Base-by-base conservation (phyloP, 371 early-diverging fungal species). In the Ordospora colligata region DNA sequence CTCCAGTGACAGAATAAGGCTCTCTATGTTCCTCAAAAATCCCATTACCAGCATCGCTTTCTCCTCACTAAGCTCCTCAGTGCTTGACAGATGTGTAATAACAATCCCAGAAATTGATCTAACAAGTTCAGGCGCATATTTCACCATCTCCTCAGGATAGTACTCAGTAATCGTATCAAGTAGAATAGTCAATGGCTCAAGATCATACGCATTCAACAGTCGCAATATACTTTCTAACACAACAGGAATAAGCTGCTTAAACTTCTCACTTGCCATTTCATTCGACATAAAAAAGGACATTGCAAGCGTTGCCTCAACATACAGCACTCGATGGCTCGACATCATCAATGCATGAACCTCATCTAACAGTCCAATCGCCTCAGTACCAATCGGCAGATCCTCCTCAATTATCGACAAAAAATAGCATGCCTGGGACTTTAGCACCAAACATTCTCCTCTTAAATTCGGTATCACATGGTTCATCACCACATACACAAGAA, bases 371-470 rank as follows among this genome's bases (percentile, higher is more conserved):
- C 44, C 73, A 27, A 65, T 12, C 5, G 62, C n/a, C n/a, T 46
- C 4, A 9, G 40, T 37, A 21, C 58, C 43, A 0, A 71, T 40
- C 1, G 78, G 44, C 9, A 65, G 50, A 6, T 71, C 64, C 19
- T 64, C 75, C 25, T 68, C 73, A 27, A 77, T 64, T 25, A 70
- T 45, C 23, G 45, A 32, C 43, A 79, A 21, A 50, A 76, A 77
- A 67, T 82, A 85, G 52, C 81, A 75, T 4, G 76, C 74, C 44
- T 85, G 82, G 14, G 82, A 82, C 25, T 77, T 54, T 19, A 85
- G 53, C 44, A 81, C 77, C 9, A 65, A 17, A 62, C 67, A 73
- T 22, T 67, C 25, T 19, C 64, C 74, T 7, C 64, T 50, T 42
- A 83, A 47, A 65, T 73, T 68, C 6, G 77, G 66, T 42, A 79